These are phyloP conservation scores for Microcera coccophila DNA, from an alignment of 2,329 filamentous ascomycete genomes.

Conservation along the genomic window DNA sequence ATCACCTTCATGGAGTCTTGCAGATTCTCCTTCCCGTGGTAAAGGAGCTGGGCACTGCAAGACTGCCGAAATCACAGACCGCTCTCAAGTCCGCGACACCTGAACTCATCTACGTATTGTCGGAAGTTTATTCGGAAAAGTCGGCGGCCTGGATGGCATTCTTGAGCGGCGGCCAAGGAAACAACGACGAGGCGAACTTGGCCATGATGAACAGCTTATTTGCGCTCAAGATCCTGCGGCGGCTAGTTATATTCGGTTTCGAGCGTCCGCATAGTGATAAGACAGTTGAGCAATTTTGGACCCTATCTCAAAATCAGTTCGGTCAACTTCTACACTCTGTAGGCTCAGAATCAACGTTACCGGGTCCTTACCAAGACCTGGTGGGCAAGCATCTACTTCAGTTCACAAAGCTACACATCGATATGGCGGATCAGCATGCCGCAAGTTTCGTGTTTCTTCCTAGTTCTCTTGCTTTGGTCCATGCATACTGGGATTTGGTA, in stretches of 20 bases:
- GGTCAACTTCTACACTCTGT: constrained; percentile 68
- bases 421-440: constrained; percentile 76
- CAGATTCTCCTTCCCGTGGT: constrained; percentile 78
- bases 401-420: constrained; percentile 84
- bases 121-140: constrained; percentile 72
- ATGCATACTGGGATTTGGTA: constrained; percentile 81
- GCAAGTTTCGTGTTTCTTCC: constrained; percentile 80
- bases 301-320: constrained; percentile 70
- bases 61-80: constrained; percentile 69
- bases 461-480: constrained; percentile 70
- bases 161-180: constrained; percentile 54
- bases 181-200: constrained; percentile 55
- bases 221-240: constrained; percentile 73
- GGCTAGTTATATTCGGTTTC: constrained; percentile 76
- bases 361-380: constrained; percentile 53
- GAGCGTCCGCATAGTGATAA: constrained; percentile 77
- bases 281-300: constrained; percentile 77
- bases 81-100: constrained; percentile 75
- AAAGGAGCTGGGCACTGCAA: constrained; percentile 83
- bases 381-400: constrained; percentile 87
- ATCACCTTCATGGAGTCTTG: constrained; percentile 68
- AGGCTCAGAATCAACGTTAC: constrained; percentile 50
- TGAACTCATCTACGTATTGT: constrained; percentile 77
- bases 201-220: constrained; percentile 74
- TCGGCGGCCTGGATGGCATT: constrained; percentile 65